Evolutionary conservation across 2,329 filamentous ascomycete genomes (phyloP).

Genomic region (Alternaria atra): DNA sequence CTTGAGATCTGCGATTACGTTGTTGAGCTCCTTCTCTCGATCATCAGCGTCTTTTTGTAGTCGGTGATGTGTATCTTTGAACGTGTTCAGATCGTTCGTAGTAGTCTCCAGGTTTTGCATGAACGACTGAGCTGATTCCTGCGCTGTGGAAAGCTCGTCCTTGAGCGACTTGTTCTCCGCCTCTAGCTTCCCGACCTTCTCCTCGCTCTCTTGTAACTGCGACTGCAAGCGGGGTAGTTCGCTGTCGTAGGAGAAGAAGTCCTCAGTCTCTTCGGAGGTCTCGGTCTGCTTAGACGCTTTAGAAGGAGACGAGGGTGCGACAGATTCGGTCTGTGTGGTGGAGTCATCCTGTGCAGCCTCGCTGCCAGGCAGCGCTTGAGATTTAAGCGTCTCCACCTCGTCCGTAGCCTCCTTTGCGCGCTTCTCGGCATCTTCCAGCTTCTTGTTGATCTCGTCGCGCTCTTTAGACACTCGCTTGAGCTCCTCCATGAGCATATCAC

Average conservation of each 20-base stretch:
- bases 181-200: constrained; percentile 75
- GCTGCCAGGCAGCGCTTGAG: constrained; percentile 22
- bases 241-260: constrained; percentile 92
- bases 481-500: constrained; percentile 93
- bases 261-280: constrained; percentile 62
- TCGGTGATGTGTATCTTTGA: constrained; percentile 63
- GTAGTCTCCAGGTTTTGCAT: constrained; percentile 71
- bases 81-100: constrained; percentile 68
- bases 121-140: constrained; percentile 66
- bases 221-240: constrained; percentile 84
- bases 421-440: constrained; percentile 73
- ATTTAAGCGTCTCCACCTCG: constrained; percentile 67
- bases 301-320: constrained; percentile 35
- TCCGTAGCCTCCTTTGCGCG: constrained; percentile 69
- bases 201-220: constrained; percentile 74
- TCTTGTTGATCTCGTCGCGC: constrained; percentile 80
- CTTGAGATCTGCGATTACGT: constrained; percentile 39
- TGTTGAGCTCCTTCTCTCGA: constrained; percentile 41
- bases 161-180: constrained; percentile 73
- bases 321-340: constrained; percentile 36
- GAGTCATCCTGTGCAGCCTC: constrained; percentile 39
- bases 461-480: constrained; percentile 86
- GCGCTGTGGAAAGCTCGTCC: constrained; percentile 73
- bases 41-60: constrained; percentile 44
- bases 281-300: constrained; percentile 40